These are phyloP conservation scores for Colletotrichum falcatum DNA, from an alignment of 2,329 filamentous ascomycete genomes.

Conservation along the genomic window DNA sequence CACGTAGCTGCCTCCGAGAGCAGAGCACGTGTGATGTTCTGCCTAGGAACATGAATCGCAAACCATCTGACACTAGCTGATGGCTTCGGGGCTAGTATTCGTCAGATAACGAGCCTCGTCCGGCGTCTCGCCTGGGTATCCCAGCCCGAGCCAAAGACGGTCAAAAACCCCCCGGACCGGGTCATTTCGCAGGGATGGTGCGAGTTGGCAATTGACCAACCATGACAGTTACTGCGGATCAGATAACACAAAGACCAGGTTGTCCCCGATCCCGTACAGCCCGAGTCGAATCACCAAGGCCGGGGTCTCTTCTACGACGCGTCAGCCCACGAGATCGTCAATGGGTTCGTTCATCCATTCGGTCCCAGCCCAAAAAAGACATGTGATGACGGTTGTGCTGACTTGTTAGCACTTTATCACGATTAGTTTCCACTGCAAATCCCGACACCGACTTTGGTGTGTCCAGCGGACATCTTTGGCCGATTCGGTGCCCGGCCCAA, in stretches of 20 bases:
- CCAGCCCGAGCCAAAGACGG: not conserved
- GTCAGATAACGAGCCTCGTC: not conserved
- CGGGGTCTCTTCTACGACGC: not conserved
- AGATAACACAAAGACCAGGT: conserved; percentile 15
- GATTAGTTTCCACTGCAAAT: not conserved
- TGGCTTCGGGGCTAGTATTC: not conserved
- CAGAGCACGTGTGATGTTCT: not conserved
- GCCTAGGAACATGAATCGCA: not conserved
- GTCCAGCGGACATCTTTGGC: not conserved
- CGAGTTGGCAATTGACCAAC: conserved; percentile 10
- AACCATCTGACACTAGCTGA: not conserved
- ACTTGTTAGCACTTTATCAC: conserved; percentile 11
- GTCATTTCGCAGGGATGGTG: not conserved
- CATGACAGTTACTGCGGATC: conserved; percentile 2
- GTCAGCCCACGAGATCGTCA: not conserved
- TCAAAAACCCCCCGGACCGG: conserved; percentile 4
- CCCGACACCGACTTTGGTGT: not conserved
- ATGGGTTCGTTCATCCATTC: not conserved
- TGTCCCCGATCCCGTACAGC: not conserved
- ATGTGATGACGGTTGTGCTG: not conserved
- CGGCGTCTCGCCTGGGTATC: not conserved
- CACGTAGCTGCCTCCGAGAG: too few relatives aligned
- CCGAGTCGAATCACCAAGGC: not conserved
- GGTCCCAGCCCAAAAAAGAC: not conserved
- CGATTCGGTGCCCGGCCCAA: not conserved